Base-by-base conservation (phyloP, 2,329 filamentous ascomycete genomes). In the Clarireedia homoeocarpa region DNA sequence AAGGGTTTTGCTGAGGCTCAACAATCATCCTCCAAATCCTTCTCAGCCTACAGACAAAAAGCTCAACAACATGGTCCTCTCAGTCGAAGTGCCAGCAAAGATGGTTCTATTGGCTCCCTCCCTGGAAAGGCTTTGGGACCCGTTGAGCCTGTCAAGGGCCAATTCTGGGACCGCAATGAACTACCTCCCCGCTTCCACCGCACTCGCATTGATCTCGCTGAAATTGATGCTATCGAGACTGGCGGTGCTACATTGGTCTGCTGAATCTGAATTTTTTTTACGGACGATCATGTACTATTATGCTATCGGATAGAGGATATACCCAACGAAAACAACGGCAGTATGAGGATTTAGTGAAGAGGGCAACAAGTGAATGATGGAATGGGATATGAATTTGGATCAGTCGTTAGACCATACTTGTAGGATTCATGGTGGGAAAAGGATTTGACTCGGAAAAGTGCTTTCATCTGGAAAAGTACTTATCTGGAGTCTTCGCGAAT, bases 141-240 rank as follows among this genome's bases (percentile, higher is more conserved):
- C 12, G 77, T 97, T 59, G 71, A 80, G 63, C 80, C 91, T 39
- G 79, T 80, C 58, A 73, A 83, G 67, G 92, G 92, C 64, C 76
- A 89, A 71, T 90, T 80, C 73, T 96, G 96, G 70, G 94, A 97
- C 73, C 84, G 91, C 65, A 88, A 83, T 65, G 88, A 99, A 74
- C 84, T 99, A 24, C 92, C 94, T 17, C 71, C 77, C 61, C 83
- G 92, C 66, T 99, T 96, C 81, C 83, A 85, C 68, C 82, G 90
- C 62, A 76, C 82, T 49, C 80, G 83, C 12, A 88, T 91, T 74
- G 85, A 82, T 39, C 73, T 85, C 65, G 84, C 85, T 45, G 94
- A 99, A 81, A 99, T 99, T 59, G 94, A 97, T 72, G 91, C 91
- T 23, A 82, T 99, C 68, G 91, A 96, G 82, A 94, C 89, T 55